Conservation (phyloP, 2,329 filamentous ascomycete species). For the Ophidiomyces ophidiicola region DNA sequence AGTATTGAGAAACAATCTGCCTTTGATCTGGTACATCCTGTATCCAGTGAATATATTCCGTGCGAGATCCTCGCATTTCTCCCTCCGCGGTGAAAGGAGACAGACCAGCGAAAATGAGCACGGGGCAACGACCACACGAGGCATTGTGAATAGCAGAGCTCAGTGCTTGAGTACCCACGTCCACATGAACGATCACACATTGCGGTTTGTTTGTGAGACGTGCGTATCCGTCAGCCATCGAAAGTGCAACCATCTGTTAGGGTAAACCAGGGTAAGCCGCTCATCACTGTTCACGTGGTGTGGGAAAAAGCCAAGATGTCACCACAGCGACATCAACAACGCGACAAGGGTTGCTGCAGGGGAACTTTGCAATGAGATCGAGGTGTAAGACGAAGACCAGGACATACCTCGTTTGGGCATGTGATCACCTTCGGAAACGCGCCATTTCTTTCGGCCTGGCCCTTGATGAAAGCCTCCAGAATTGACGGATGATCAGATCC, state of each 20-base stretch:
- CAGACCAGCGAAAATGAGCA: conserved; percentile 66
- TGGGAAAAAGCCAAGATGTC: not conserved
- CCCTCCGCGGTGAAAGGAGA: conserved; percentile 67
- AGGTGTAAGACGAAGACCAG: not conserved
- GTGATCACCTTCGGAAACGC: conserved; percentile 64
- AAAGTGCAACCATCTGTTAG: conserved; percentile 65
- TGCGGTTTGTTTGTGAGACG: conserved; percentile 60
- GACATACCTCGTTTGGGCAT: conserved; percentile 60
- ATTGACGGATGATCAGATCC: conserved; percentile 57
- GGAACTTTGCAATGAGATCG: not conserved
- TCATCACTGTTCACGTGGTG: conserved; percentile 4
- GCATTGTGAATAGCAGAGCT: conserved; percentile 71
- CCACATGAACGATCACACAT: conserved; percentile 67
- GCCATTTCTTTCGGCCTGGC: conserved; percentile 52
- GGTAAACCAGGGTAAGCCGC: conserved; percentile 15
- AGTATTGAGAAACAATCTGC: conserved; percentile 71
- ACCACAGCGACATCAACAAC: no score
- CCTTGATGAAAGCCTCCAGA: conserved; percentile 68
- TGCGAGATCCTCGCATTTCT: conserved; percentile 63
- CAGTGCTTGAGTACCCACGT: conserved; percentile 69
- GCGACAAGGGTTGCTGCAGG: no score
- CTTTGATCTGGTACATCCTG: conserved; percentile 75
- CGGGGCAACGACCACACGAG: conserved; percentile 58
- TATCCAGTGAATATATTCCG: conserved; percentile 79
- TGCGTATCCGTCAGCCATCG: conserved; percentile 72